Conservation (phyloP, 495 filamentous ascomycete species). For the Aspergillus nidulans region DNA sequence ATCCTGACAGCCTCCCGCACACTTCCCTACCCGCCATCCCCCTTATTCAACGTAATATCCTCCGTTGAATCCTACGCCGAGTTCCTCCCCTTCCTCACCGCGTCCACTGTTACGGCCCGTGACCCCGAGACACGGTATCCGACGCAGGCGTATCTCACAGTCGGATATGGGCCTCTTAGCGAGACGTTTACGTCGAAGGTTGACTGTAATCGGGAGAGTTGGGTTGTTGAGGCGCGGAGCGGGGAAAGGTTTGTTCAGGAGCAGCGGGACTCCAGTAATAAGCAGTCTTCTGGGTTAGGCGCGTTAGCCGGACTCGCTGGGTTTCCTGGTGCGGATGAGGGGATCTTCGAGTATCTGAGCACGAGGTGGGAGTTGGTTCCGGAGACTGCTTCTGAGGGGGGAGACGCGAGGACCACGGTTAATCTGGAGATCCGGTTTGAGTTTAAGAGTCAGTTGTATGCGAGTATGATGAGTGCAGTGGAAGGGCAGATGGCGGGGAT, state of each 20-base stretch:
- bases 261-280: not conserved
- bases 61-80: constrained; percentile 73
- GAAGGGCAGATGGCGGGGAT: constrained; percentile 77
- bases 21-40: constrained; percentile 68
- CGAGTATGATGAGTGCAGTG: constrained; percentile 68
- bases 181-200: constrained; percentile 76
- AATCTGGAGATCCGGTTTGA: constrained; percentile 68
- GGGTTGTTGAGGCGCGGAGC: constrained; percentile 71
- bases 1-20: constrained; percentile 67
- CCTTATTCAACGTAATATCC: constrained; percentile 77
- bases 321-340: constrained; percentile 43
- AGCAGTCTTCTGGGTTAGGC: constrained; percentile 1
- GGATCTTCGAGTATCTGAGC: constrained; percentile 68
- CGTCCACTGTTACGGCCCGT: constrained; percentile 64
- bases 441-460: constrained; percentile 83
- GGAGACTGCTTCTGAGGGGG: constrained; percentile 24
- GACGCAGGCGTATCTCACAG: constrained; percentile 67
- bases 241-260: constrained; percentile 43
- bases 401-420: constrained; percentile 56
- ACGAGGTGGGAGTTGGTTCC: constrained; percentile 71
- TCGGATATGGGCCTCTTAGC: constrained; percentile 77
- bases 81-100: constrained; percentile 83
- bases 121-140: constrained; percentile 56
- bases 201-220: constrained; percentile 59
- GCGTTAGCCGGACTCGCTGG: constrained; percentile 12